A percentile compares a stretch with the other conserved stretches of the same genome.
Conservation (phyloP, 1,284 basidiomycete species). For the Butyriboletus regius region DNA sequence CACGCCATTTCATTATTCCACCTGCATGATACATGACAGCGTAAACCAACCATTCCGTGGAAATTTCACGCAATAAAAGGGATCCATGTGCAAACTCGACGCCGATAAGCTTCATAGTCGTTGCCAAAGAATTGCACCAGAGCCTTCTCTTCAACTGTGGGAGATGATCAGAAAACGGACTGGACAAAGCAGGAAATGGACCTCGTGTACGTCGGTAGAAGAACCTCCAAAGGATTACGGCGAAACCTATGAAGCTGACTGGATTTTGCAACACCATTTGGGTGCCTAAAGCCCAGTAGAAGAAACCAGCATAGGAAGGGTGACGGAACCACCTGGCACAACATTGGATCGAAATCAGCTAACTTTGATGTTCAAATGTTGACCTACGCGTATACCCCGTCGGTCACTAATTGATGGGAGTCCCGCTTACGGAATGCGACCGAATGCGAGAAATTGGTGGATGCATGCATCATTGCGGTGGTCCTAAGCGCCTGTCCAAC, state of each 20-base stretch:
- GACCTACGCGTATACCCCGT: conserved; percentile 77
- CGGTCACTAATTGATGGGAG: conserved; percentile 74
- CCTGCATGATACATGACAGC: not conserved
- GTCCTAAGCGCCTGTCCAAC: conserved; percentile 77
- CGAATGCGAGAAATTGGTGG: conserved; percentile 85
- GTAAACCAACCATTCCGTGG: not conserved
- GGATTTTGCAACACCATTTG: conserved; percentile 90
- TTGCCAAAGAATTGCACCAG: conserved; percentile 77
- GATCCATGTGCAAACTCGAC: conserved; percentile 63
- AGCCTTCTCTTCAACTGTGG: conserved; percentile 63
- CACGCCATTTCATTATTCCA: conserved; percentile 16
- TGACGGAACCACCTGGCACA: conserved; percentile 74
- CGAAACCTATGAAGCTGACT: conserved; percentile 60
- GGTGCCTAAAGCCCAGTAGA: conserved; percentile 94
- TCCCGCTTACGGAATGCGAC: conserved; percentile 69
- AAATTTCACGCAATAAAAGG: conserved; percentile 57
- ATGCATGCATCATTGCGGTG: conserved; percentile 90
- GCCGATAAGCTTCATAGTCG: conserved; percentile 65
- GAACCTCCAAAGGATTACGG: conserved; percentile 72
- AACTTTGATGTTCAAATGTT: not conserved
- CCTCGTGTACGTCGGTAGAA: conserved; percentile 76
- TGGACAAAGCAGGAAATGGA: conserved; percentile 37
- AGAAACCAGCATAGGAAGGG: conserved; percentile 95
- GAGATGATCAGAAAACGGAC: conserved; percentile 5
- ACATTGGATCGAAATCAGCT: not conserved